Conservation (phyloP, 2,329 filamentous ascomycete genomes). For the Didymella glomerata region DNA sequence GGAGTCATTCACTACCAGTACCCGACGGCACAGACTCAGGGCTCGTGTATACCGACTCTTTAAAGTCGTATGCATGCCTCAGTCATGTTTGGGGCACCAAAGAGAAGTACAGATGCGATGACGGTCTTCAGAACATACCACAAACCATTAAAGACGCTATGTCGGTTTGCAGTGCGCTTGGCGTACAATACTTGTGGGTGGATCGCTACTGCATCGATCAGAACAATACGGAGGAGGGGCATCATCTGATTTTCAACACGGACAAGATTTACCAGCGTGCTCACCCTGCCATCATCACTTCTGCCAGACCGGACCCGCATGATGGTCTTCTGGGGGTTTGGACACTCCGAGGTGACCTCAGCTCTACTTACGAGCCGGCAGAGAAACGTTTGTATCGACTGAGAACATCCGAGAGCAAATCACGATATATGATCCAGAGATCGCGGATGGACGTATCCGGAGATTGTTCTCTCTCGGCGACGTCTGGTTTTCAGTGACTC, state of each 20-base stretch:
- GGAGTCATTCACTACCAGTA: too few relatives aligned
- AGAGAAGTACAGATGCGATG: not conserved
- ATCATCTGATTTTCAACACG: constrained; percentile 6
- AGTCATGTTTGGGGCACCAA: not conserved
- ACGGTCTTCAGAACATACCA: not conserved
- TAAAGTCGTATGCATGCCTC: not conserved
- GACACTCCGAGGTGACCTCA: not conserved
- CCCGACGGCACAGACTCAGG: too few relatives aligned
- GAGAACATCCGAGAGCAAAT: not conserved
- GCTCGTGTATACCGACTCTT: too few relatives aligned
- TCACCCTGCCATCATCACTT: constrained; percentile 4
- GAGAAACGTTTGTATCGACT: not conserved
- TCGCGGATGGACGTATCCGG: constrained; percentile 1
- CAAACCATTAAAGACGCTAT: constrained; percentile 24
- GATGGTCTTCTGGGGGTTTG: not conserved
- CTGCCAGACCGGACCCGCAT: not conserved
- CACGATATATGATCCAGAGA: not conserved
- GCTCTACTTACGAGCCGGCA: not conserved
- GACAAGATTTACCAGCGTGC: constrained; percentile 9
- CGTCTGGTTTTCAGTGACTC: not conserved
- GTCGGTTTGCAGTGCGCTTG: constrained; percentile 8
- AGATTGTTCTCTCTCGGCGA: not conserved
- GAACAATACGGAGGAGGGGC: not conserved
- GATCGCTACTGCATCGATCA: constrained; percentile 26
- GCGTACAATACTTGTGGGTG: constrained; percentile 23